Conservation (phyloP, 345 rosid species). For the Erucastrum elatum region DNA sequence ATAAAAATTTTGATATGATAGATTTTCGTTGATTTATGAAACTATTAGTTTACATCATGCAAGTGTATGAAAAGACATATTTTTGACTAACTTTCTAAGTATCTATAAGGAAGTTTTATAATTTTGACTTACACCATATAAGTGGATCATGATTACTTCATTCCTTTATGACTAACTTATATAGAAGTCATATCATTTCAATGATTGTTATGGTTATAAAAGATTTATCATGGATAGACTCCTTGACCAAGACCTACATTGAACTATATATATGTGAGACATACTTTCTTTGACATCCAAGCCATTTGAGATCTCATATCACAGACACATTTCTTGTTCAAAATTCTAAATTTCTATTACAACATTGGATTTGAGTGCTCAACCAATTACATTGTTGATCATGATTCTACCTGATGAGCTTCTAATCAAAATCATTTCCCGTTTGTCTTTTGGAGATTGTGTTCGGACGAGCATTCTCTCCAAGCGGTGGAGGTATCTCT, state of each 20-base stretch:
- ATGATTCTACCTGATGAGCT: slow-evolving; percentile 12
- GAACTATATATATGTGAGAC: not conserved
- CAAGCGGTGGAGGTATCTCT: slow-evolving; percentile 35
- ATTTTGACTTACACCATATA: not conserved
- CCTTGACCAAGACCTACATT: not conserved
- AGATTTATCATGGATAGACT: not conserved
- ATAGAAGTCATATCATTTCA: not conserved
- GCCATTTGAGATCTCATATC: not conserved
- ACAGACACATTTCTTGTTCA: not conserved
- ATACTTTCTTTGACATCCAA: not conserved
- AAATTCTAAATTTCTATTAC: not conserved
- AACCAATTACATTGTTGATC: slow-evolving; percentile 5
- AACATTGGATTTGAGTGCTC: not conserved
- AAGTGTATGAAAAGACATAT: not conserved
- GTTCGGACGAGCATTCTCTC: slow-evolving; percentile 40
- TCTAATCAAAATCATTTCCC: slow-evolving; percentile 30
- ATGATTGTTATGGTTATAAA: not conserved
- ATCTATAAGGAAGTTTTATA: not conserved
- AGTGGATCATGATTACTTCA: no score
- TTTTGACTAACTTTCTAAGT: not conserved
- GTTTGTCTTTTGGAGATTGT: slow-evolving; percentile 45
- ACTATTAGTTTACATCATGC: not conserved
- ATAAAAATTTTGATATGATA: no score
- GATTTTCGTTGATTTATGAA: not conserved
- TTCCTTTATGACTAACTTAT: not conserved